Evolutionary conservation across 2,329 filamentous ascomycete species (phyloP), one percentile per base, ranked within the genome.

Genomic region (Beauveria brongniartii): DNA sequence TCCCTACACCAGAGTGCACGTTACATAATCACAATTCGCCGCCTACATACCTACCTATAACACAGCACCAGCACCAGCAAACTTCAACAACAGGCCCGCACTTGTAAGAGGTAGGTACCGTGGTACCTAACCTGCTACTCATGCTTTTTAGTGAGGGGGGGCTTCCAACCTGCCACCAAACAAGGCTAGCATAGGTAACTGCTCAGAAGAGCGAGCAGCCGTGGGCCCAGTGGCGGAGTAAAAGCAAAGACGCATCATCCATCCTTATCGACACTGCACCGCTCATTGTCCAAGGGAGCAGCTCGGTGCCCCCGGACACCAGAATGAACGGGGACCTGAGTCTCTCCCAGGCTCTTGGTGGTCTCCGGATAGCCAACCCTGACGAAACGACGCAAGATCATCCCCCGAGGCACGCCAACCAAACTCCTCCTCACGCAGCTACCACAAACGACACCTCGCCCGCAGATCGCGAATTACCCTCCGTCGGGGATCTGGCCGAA

Each of bases 341-440:
- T 76, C 85, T 97, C 67, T 94, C 92, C 71, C 90, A 92, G 78
- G 91, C 91, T 71, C 83, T 97, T 70, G 94, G 94, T 71, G 93
- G 93, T 70, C 81, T 99, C 75, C 91, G 93, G 74, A 97, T 99
- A 74, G 93, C 94, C 69, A 99, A 97, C 75, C 93, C 93, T 60
- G 92, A 97, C 77, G 86, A 94, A 77, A 82, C 84, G 74, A 75
- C 58, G 65, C 71, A 64, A 71, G 68, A 64, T 65, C 67, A 61
- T 58, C 65, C 61, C 63, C 63, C 43, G 40, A 34, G 18, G 14
- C 57, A 64, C 68, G 22, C 64, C 65, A 41, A 63, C 63, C 40
- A 61, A 61, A n/a, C n/a, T n/a, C 62, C 63, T 16, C 9, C 30
- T 34, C 30, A 41, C 12, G n/a, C 44, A 46, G 37, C 43, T 37